Conservation (phyloP, 2,329 filamentous ascomycete genomes). For the Pseudocercospora pini-densiflorae region DNA sequence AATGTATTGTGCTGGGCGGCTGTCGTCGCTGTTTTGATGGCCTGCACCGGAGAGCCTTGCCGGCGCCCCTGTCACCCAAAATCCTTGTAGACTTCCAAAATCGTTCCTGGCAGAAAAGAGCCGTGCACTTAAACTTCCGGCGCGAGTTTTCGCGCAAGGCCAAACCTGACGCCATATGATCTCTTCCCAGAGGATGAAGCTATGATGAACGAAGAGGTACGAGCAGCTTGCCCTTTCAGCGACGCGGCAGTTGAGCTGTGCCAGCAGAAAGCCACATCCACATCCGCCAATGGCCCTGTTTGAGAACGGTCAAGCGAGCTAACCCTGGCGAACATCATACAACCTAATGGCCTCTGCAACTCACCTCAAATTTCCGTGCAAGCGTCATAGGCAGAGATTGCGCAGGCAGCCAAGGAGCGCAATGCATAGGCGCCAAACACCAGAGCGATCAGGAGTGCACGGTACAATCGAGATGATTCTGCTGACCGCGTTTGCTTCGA, state of each 20-base stretch:
- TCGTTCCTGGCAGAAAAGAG: neutral
- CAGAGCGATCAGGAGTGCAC: slow-evolving; percentile 6
- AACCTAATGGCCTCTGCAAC: slow-evolving; percentile 14
- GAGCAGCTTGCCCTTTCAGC: neutral
- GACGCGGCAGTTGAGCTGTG: neutral
- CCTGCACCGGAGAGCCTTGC: neutral
- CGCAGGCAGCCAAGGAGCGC: slow-evolving; percentile 16
- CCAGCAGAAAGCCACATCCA: neutral
- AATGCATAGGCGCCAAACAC: too few relatives aligned
- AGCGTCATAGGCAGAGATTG: slow-evolving; percentile 25
- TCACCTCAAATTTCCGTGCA: slow-evolving; percentile 30
- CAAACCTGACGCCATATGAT: slow-evolving; percentile 2
- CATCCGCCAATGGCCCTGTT: slow-evolving; percentile 16
- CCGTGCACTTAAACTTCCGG: slow-evolving; percentile 2
- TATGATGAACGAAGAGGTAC: neutral
- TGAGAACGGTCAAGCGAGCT: slow-evolving; percentile 22
- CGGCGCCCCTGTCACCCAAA: neutral
- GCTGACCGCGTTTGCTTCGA: slow-evolving; percentile 1
- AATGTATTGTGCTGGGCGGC: neutral
- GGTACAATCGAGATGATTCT: neutral
- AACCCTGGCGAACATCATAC: slow-evolving; percentile 30
- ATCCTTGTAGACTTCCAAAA: neutral
- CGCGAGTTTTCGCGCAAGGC: slow-evolving; percentile 1
- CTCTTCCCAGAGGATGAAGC: neutral
- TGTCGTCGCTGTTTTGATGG: neutral